Percentiles rank a stretch among this genome's conserved stretches.
phyloP scores from a whole-genome alignment of 345 rosid genomes.

The Aegle marmelos region DNA sequence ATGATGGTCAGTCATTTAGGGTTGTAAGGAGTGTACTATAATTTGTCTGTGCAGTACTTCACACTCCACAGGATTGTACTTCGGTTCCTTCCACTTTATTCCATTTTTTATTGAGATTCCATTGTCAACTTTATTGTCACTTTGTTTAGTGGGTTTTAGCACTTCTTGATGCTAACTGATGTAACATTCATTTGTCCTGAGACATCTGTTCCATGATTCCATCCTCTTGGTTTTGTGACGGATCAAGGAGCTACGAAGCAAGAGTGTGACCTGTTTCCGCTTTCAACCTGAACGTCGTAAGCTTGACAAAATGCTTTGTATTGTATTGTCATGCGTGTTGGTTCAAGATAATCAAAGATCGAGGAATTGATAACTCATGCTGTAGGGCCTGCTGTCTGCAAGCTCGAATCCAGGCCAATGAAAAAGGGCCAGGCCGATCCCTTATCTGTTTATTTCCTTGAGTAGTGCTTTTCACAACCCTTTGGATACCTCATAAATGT shows the following conservation, averaged over 20 bases:
- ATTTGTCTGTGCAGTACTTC: slow-evolving; percentile 17
- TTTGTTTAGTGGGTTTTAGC: slow-evolving; percentile 8
- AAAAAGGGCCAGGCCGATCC: too few relatives aligned
- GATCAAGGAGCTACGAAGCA: background rate
- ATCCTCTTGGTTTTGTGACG: background rate
- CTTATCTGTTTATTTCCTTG: too few relatives aligned
- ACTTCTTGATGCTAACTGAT: background rate
- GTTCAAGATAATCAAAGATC: too few relatives aligned
- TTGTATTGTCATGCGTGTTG: background rate
- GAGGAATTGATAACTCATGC: too few relatives aligned
- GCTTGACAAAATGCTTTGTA: background rate
- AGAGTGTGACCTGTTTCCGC: too few relatives aligned
- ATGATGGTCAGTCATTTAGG: slow-evolving; percentile 6
- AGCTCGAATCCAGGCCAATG: too few relatives aligned
- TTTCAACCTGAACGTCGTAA: too few relatives aligned
- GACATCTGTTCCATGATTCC: background rate
- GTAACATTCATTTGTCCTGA: background rate
- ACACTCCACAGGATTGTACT: slow-evolving; percentile 29
- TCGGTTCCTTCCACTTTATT: slow-evolving; percentile 7
- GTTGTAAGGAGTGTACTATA: slow-evolving; percentile 22
- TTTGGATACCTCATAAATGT: too few relatives aligned
- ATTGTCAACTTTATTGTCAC: slow-evolving; percentile 11
- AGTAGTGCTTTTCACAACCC: too few relatives aligned
- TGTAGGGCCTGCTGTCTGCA: too few relatives aligned
- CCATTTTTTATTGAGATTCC: background rate